Evolutionary conservation across 805 yeast genomes (phyloP).

Genomic region (Helenozyma baotianmanensis): DNA sequence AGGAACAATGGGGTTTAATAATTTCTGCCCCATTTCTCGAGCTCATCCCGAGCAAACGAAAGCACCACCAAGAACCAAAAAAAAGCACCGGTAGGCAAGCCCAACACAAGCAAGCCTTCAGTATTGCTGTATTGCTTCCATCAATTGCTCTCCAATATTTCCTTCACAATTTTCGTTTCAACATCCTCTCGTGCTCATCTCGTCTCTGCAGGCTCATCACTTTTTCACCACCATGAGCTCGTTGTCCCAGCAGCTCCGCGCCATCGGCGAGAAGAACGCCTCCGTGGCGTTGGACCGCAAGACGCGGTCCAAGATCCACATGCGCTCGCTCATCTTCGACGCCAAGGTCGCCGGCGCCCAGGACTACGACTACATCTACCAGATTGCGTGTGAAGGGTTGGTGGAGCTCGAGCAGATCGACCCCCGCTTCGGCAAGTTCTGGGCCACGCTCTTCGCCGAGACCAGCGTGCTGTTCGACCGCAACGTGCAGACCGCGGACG

Average conservation of each 20-base stretch:
- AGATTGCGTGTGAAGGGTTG: conserved; percentile 70
- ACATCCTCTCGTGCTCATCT: neutral
- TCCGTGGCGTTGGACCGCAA: conserved; percentile 83
- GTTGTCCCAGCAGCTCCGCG: conserved; percentile 77
- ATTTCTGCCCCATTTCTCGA: too few species aligned
- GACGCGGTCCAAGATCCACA: conserved; percentile 78
- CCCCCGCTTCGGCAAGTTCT: conserved; percentile 67
- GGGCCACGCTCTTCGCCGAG: conserved; percentile 72
- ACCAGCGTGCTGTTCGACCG: conserved; percentile 78
- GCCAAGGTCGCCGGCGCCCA: conserved; percentile 89
- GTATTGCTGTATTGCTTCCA: too few species aligned
- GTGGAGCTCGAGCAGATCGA: conserved; percentile 70
- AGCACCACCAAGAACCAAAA: too few species aligned
- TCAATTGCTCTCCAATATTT: too few species aligned
- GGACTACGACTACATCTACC: conserved; percentile 79
- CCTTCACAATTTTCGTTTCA: too few species aligned
- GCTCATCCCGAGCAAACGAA: too few species aligned
- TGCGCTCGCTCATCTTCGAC: conserved; percentile 83
- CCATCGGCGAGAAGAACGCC: conserved; percentile 57
- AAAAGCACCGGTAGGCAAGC: too few species aligned
- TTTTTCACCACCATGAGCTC: conserved; percentile 40
- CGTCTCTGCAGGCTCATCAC: neutral
- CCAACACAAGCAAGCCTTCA: too few species aligned
- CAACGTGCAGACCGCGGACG: conserved; percentile 74
- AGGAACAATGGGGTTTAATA: too few species aligned